Base-by-base conservation (phyloP, 2,329 filamentous ascomycete species). In the Chaetomiaceae sp. region DNA sequence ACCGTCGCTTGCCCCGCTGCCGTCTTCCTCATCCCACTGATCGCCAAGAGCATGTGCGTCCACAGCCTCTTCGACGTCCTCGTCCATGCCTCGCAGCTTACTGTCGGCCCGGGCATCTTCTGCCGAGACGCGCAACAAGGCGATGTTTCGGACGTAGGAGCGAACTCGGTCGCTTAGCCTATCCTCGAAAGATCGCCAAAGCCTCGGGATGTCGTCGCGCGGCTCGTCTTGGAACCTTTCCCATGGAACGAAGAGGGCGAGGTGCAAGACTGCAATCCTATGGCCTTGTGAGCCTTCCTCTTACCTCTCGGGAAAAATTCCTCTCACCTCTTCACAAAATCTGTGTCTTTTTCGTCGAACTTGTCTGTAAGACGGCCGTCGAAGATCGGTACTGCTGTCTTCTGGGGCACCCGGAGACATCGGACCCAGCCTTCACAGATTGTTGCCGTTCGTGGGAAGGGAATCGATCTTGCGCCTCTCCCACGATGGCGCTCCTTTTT, bases 81-180 rank as follows among this genome's bases (percentile, higher is more conserved):
- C n/a, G 31, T 48, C 36, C 17, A 48, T 9, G 1, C 46, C 46
- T 40, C 40, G 37, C 25, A 48, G 25, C 23, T 40, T 48, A n/a
- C 36, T 23, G 15, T 48, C 46, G 11, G 36, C 46, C n/a, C 36
- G 46, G 36, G 46, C 46, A 25, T 48, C 46, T 23, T 48, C 46
- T 25, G 46, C 46, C 36, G 46, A 48, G 36, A 48, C 46, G 11
- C 46, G 34, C 23, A 48, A 25, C 23, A 48, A 25, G 9, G 46
- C 46, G 17, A 48, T 40, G 4, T 48, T 48, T 23, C 23, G 46
- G 12, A 48, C 46, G 23, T 48, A 25, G n/a, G 46, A 48, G 22
- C 46, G 36, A 11, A 48, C 22, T 48, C 46, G 25, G 11, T 15
- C 23, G 46, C 46, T n/a, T 11, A 48, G 46, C 46, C n/a, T n/a